A percentile compares a stretch with the other conserved stretches of the same genome.
Conservation (phyloP, 805 yeast genomes). For the Metschnikowia drakensbergensis region DNA sequence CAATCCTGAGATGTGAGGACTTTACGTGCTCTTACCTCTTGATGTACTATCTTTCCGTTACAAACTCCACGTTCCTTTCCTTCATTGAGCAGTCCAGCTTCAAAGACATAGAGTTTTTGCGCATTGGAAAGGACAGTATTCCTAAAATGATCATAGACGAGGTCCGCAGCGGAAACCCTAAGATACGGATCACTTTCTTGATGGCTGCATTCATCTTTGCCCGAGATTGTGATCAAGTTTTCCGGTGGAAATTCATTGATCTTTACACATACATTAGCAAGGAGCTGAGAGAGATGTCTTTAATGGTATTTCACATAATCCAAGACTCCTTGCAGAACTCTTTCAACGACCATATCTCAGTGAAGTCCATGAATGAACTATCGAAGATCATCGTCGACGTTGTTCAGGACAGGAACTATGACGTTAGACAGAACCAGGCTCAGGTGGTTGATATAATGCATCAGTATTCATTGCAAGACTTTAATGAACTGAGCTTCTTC, state of each 20-base stretch:
- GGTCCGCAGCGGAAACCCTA: conserved; percentile 17
- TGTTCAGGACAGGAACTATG: conserved; percentile 16
- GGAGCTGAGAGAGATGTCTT: conserved; percentile 19
- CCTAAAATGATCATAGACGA: conserved; percentile 30
- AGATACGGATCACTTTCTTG: conserved; percentile 24
- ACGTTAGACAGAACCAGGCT: background rate
- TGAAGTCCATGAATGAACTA: conserved; percentile 25
- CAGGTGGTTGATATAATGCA: background rate
- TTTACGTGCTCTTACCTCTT: conserved; percentile 21
- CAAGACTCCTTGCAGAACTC: conserved; percentile 24
- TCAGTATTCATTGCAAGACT: conserved; percentile 1
- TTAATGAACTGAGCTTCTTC: background rate
- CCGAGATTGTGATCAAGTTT: conserved; percentile 25
- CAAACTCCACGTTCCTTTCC: conserved; percentile 23
- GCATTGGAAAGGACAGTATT: conserved; percentile 17
- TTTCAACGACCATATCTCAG: conserved; percentile 26
- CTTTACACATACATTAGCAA: conserved; percentile 27
- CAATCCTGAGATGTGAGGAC: background rate
- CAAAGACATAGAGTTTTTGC: conserved; percentile 7
- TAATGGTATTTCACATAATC: conserved; percentile 30
- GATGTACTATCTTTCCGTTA: conserved; percentile 30
- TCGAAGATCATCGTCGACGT: conserved; percentile 25
- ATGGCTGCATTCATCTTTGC: conserved; percentile 31
- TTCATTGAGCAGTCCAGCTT: conserved; percentile 23
- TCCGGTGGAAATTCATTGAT: conserved; percentile 28